Base-by-base conservation (phyloP, 768 basidiomycete species). In the Mycena galericulata region DNA sequence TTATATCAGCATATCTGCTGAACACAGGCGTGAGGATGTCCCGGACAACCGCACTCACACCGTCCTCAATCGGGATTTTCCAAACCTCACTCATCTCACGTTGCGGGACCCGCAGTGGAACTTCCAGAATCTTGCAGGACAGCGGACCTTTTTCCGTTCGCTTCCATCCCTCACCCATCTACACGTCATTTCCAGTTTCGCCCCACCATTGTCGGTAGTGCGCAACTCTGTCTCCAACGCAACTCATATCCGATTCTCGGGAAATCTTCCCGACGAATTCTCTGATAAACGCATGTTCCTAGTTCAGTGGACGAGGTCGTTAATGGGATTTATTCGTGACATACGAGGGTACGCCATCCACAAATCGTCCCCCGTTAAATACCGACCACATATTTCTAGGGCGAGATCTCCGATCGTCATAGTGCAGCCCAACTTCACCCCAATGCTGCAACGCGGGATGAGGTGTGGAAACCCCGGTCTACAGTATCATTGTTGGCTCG, bases 151-250 rank as follows among this genome's bases (percentile, higher is more conserved):
- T 43, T 59, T 67, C 38, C 66, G 18, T 8, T 10, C 60, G 1
- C 32, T 71, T 15, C 65, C 60, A 4, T 30, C 60, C 27, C 50
- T 70, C 45, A 66, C 70, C 8, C 70, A 71, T 43, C 34, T 71
- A 22, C 70, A 71, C 34, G 30, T 67, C 41, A 29, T 67, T 20
- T 46, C 63, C 6, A 6, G 22, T 17, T 22, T 15, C 27, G 38
- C 27, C 43, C 60, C 49, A 4, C 12, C 46, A 22, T 49, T 65
- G 15, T 41, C 65, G 10, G 47, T 51, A 11, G 14, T 67, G 12
- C 55, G 54, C 47, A 45, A 29, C 12, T 51, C 50, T 26, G 57
- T 67, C 24, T 54, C 59, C 14, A 67, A 67, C 29, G 60, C 57
- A n/a, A 54, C 43, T 15, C 56, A 57, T n/a, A 38, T 71, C 24